A percentile compares a stretch with the other conserved stretches of the same genome.
Evolutionary conservation across 257 asterid species (phyloP).

Genomic region (Rehmannia glutinosa): DNA sequence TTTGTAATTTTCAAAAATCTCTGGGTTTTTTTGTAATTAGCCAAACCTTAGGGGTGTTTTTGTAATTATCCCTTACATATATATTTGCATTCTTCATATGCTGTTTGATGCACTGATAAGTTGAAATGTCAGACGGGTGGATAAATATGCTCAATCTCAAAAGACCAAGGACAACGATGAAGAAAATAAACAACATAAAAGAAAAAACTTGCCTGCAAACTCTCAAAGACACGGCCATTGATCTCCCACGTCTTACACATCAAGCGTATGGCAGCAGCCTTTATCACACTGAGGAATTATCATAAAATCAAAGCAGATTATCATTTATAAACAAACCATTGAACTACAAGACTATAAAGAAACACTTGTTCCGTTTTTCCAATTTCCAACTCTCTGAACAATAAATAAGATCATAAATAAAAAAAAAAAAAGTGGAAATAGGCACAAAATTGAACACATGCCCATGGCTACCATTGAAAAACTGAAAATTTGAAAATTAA

Average conservation of each 20-base stretch:
- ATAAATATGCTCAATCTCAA: too few species aligned
- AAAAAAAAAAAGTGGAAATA: too few species aligned
- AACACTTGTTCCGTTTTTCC: neutral
- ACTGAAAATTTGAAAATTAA: neutral
- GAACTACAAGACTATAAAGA: neutral
- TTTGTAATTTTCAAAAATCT: too few species aligned
- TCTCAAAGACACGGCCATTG: constrained; percentile 84
- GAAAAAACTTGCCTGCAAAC: constrained; percentile 69
- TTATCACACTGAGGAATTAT: constrained; percentile 49
- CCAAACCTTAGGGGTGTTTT: too few species aligned
- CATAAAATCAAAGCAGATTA: constrained; percentile 7
- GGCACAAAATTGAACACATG: too few species aligned
- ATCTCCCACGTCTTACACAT: constrained; percentile 93
- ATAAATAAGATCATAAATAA: too few species aligned
- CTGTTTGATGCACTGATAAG: too few species aligned
- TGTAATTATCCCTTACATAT: too few species aligned
- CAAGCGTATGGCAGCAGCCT: constrained; percentile 84
- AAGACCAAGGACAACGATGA: too few species aligned
- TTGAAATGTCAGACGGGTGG: too few species aligned
- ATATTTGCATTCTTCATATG: too few species aligned
- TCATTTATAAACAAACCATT: neutral
- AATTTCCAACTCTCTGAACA: neutral
- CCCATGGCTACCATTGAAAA: neutral
- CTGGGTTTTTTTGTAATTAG: too few species aligned
- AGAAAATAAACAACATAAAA: constrained; percentile 18